phyloP scores from a whole-genome alignment of 2,329 filamentous ascomycete species.

The Ascomycota sp. region DNA sequence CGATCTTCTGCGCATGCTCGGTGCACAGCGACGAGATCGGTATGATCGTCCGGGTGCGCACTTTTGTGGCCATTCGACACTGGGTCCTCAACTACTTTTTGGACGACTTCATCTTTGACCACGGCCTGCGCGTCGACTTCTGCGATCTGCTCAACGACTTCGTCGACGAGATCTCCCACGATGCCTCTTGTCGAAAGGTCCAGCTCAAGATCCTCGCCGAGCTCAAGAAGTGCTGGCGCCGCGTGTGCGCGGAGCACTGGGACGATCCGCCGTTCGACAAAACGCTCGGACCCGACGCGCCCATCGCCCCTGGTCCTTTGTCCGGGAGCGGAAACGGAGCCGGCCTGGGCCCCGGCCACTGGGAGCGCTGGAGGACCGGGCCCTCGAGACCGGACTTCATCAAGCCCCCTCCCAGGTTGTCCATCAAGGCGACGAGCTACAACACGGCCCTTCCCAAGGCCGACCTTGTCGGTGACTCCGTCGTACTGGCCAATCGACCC shows the following conservation, averaged over 20 bases:
- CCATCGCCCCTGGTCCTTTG: conserved; percentile 59
- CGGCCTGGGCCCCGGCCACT: conserved; percentile 31
- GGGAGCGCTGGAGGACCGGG: conserved; percentile 23
- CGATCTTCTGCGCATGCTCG: conserved; percentile 61
- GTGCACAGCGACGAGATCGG: conserved; percentile 63
- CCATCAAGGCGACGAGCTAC: conserved; percentile 10
- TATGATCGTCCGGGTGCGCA: conserved; percentile 83
- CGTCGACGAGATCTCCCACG: conserved; percentile 30
- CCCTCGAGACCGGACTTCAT: conserved; percentile 24
- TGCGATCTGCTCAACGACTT: conserved; percentile 61
- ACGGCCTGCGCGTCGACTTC: conserved; percentile 54
- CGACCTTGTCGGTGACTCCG: conserved; percentile 24
- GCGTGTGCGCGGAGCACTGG: conserved; percentile 81
- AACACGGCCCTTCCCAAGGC: conserved; percentile 24
- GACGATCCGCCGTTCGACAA: conserved; percentile 50
- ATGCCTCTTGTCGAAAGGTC: conserved; percentile 24
- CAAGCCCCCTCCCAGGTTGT: conserved; percentile 9
- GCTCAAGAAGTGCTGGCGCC: conserved; percentile 91
- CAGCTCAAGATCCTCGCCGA: conserved; percentile 76
- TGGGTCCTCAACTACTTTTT: conserved; percentile 97
- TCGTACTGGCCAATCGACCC: conserved; percentile 22
- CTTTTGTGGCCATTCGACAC: conserved; percentile 85
- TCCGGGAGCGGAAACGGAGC: conserved; percentile 39
- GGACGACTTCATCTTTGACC: conserved; percentile 74
- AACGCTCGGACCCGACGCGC: conserved; percentile 37